phyloP scores from a whole-genome alignment of 1,284 basidiomycete genomes.

The Omphalotus olearius region DNA sequence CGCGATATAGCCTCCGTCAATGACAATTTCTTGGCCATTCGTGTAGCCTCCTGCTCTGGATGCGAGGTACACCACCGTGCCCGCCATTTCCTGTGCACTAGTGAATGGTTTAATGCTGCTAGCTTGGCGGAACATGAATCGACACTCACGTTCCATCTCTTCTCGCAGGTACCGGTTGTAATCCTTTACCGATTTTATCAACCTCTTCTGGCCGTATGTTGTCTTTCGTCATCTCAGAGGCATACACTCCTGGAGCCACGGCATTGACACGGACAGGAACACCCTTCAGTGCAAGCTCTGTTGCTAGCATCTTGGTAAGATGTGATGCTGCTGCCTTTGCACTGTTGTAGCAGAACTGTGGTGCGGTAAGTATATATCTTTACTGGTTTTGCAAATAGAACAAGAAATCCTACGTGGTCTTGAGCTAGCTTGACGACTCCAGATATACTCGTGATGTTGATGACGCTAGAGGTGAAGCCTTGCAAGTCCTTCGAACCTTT shows the following conservation, averaged over 20 bases:
- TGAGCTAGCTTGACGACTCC: slow-evolving; percentile 66
- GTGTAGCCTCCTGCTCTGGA: slow-evolving; percentile 68
- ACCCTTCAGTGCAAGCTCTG: slow-evolving; percentile 65
- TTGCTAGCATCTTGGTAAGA: slow-evolving; percentile 69
- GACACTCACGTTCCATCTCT: slow-evolving; percentile 63
- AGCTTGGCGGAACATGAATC: background rate
- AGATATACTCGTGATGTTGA: slow-evolving; percentile 77
- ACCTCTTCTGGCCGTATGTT: slow-evolving; percentile 44
- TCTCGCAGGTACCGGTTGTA: slow-evolving; percentile 55
- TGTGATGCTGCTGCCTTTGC: slow-evolving; percentile 74
- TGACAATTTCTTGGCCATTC: slow-evolving; percentile 69
- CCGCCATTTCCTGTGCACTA: slow-evolving; percentile 69
- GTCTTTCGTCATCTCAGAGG: slow-evolving; percentile 70
- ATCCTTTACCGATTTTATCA: slow-evolving; percentile 50
- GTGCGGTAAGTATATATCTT: slow-evolving; percentile 2
- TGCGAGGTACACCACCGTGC: slow-evolving; percentile 67
- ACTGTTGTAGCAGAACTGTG: slow-evolving; percentile 75
- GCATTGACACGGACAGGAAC: slow-evolving; percentile 69
- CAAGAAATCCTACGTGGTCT: slow-evolving; percentile 53
- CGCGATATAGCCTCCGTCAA: slow-evolving; percentile 71
- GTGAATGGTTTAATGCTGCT: background rate
- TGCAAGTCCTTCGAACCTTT: slow-evolving; percentile 58
- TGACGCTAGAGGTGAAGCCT: slow-evolving; percentile 57
- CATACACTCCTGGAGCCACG: slow-evolving; percentile 71
- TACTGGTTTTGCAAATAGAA: background rate